Base-by-base conservation (phyloP, 1,284 basidiomycete genomes). In the Moesziomyces aphidis region DNA sequence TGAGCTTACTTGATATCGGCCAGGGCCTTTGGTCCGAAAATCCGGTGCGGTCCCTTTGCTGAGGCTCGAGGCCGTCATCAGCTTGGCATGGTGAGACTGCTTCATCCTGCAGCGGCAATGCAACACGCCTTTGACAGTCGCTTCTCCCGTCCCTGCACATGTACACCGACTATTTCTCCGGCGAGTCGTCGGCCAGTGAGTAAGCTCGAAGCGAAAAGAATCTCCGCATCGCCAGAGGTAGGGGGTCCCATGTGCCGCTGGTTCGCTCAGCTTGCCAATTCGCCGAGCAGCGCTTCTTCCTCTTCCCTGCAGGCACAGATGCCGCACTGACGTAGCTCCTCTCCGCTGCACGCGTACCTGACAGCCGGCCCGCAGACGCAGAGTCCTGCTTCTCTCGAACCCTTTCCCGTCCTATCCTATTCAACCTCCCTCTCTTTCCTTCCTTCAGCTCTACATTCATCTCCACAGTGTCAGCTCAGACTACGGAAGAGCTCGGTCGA, bases 41-140 rank as follows among this genome's bases (percentile, higher is more conserved):
- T 13, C 31, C 31, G 31, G 31, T 13, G 31, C 31, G 31, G 31
- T 34, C 2, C 31, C 10, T 3, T 3, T 34, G 61, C 42, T 34
- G 28, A 36, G 19, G 21, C 8, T 44, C 6, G 17, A 17, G 39
- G 39, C 39, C 39, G 39, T 42, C 39, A 42, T 42, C 17, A 15
- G 1, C 39, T 19, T 42, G 17, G 17, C 39, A 4, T 17, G 17
- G 39, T 42, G 17, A 42, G 39, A 19, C 17, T 42, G 39, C 39
- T 42, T 42, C 39, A 42, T 42, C 39, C 6, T 53, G 57, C 57
- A 61, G 53, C 63, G 57, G 63, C 53, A 50, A 56, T 53, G 63
- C 58, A 61, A 23, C 11, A 13, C 31, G 21, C 49, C 45, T 21
- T 23, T 53, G 42, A 39, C 23, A 44, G 24, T 36, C 17, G 42